Base-by-base conservation (phyloP, 2,329 filamentous ascomycete species). In the Elsinoe ampelina region DNA sequence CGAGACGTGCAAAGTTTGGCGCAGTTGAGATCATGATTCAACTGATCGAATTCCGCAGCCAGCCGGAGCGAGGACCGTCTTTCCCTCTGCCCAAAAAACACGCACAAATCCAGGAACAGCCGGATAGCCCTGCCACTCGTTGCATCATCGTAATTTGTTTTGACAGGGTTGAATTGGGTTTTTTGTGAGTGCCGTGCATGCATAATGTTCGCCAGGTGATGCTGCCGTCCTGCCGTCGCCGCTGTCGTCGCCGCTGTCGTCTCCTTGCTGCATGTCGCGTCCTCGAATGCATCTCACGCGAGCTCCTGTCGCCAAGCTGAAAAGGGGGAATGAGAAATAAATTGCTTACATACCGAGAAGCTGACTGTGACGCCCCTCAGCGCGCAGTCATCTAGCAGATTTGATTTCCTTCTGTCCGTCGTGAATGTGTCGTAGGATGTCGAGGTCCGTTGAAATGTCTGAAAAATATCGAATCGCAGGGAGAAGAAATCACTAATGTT, bases 61-160 rank as follows among this genome's bases (percentile, higher is more conserved):
- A 45, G 20, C 41, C 41, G 41, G 41, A 45, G 41, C 19, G n/a
- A 22, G 26, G 26, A 30, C 26, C 26, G 26, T 8, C 7, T 30
- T 30, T 30, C 26, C 26, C 26, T 30, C 26, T 30, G 26, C 26
- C 26, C 26, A 30, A 3, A 30, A 30, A 30, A 5, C 22, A 6
- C 22, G 3, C 22, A 26, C 22, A 26, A 5, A 30, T 30, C 41
- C 41, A 45, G 41, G 41, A 45, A 45, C 41, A 45, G 41, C 41
- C 41, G 26, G 26, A 30, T 3, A 30, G 26, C 26, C 26, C 26
- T 30, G 26, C 26, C 26, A 30, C 26, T 30, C 26, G 26, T 30
- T 30, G 41, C 41, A 45, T 45, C 41, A 45, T 45, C 41, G 41
- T 45, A 22, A 45, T 45, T 45, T 45, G 17, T 45, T 45, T 45